Evolutionary conservation across 192 early-diverging fungal species (phyloP).

Genomic region (Coemansia sp.): DNA sequence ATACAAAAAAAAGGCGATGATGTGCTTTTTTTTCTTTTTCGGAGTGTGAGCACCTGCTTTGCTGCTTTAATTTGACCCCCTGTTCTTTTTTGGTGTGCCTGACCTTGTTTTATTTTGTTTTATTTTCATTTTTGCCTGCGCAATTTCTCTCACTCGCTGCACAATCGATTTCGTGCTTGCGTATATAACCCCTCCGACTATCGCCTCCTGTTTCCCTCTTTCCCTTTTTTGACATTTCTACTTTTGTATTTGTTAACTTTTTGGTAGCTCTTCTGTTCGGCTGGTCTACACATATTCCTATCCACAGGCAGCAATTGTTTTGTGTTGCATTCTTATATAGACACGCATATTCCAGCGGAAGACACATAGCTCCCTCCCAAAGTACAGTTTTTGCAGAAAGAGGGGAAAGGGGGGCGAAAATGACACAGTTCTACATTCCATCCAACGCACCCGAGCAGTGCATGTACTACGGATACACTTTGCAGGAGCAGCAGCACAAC

Average conservation of each 20-base stretch:
- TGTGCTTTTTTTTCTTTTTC: not conserved
- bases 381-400: not conserved
- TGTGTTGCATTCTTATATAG: not conserved
- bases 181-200: not conserved
- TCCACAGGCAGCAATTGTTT: not conserved
- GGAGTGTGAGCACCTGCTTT: not conserved
- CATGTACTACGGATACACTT: not conserved
- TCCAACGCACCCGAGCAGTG: constrained; percentile 4
- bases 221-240: not conserved
- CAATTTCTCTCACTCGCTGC: constrained; percentile 1
- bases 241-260: not conserved
- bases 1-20: constrained; percentile 1
- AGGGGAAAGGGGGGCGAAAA: not conserved
- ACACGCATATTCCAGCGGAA: not conserved
- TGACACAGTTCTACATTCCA: constrained; percentile 24
- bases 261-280: not conserved
- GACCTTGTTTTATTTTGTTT: not conserved
- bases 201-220: not conserved
- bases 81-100: not conserved
- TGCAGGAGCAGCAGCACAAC: not conserved
- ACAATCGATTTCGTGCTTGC: not conserved
- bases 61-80: not conserved
- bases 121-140: constrained; percentile 1
- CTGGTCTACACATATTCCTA: not conserved
- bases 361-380: not conserved